Evolutionary conservation across 441 rosid species (phyloP).

Genomic region (Adansonia grandidieri): DNA sequence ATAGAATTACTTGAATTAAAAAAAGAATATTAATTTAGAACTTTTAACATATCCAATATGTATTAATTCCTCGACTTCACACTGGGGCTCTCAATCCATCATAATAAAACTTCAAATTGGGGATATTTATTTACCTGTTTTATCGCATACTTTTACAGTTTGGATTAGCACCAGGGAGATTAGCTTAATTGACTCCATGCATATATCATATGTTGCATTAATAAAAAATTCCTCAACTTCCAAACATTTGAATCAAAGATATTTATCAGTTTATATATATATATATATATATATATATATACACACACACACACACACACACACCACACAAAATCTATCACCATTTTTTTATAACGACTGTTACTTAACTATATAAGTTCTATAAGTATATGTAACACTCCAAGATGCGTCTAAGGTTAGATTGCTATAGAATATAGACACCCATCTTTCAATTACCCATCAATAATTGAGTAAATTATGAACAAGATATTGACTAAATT

Average conservation of each 20-base stretch:
- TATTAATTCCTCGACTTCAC: no score
- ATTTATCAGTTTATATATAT: background rate
- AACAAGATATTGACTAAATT: background rate
- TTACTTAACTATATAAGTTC: no score
- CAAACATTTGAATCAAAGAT: conserved; percentile 10
- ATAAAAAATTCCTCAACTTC: background rate
- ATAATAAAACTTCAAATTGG: no score
- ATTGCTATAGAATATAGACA: background rate
- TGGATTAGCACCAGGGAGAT: background rate
- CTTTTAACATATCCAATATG: no score
- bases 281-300: background rate
- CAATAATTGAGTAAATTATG: background rate
- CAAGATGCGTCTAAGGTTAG: no score
- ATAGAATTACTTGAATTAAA: background rate
- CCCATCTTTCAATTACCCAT: background rate
- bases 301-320: no score
- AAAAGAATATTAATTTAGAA: no score
- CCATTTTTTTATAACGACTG: no score
- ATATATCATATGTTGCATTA: background rate
- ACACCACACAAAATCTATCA: background rate
- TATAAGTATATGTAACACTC: no score
- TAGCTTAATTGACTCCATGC: background rate
- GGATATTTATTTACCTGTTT: no score
- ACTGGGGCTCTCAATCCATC: no score
- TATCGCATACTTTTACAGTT: no score